A percentile compares a stretch with the other conserved stretches of the same genome.
phyloP scores from a whole-genome alignment of 2,329 filamentous ascomycete genomes.

The Stemphylium lycopersici region DNA sequence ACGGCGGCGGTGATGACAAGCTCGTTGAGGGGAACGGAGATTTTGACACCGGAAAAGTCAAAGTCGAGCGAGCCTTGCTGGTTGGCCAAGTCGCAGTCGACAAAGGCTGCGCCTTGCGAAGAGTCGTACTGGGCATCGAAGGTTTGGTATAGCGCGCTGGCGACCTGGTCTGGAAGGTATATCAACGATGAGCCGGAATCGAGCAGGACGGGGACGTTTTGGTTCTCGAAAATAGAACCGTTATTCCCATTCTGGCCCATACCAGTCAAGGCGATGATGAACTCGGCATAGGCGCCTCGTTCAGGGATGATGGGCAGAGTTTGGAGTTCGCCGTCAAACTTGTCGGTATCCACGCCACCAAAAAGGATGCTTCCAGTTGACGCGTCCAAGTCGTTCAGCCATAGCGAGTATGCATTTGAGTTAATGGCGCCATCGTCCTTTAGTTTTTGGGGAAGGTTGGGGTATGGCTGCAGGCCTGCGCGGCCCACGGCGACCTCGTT shows the following conservation, averaged over 20 bases:
- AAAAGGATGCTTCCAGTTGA: slow-evolving; percentile 76
- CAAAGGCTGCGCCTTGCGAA: slow-evolving; percentile 54
- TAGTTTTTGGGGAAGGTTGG: slow-evolving; percentile 70
- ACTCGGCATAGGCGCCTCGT: slow-evolving; percentile 57
- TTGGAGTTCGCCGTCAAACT: slow-evolving; percentile 69
- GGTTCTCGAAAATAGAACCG: slow-evolving; percentile 51
- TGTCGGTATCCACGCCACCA: slow-evolving; percentile 78
- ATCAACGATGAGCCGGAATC: slow-evolving; percentile 78
- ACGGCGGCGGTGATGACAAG: slow-evolving; percentile 60
- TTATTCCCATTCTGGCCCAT: slow-evolving; percentile 52
- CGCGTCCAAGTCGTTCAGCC: slow-evolving; percentile 64
- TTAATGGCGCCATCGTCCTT: slow-evolving; percentile 66
- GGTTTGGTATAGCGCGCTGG: slow-evolving; percentile 50
- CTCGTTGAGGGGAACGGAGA: slow-evolving; percentile 62
- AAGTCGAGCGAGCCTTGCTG: slow-evolving; percentile 60
- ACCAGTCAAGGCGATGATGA: slow-evolving; percentile 59
- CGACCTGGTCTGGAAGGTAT: slow-evolving; percentile 70
- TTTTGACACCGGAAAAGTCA: slow-evolving; percentile 62
- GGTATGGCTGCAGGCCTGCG: slow-evolving; percentile 57
- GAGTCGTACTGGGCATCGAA: slow-evolving; percentile 52
- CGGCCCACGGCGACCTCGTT: slow-evolving; percentile 78
- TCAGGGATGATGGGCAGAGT: slow-evolving; percentile 64
- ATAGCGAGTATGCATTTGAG: slow-evolving; percentile 71
- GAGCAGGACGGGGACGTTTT: slow-evolving; percentile 64
- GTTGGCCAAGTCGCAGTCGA: slow-evolving; percentile 60